A percentile compares a stretch with the other conserved stretches of the same genome.
Conservation (phyloP, 257 asterid genomes). For the Apocynum venetum region DNA sequence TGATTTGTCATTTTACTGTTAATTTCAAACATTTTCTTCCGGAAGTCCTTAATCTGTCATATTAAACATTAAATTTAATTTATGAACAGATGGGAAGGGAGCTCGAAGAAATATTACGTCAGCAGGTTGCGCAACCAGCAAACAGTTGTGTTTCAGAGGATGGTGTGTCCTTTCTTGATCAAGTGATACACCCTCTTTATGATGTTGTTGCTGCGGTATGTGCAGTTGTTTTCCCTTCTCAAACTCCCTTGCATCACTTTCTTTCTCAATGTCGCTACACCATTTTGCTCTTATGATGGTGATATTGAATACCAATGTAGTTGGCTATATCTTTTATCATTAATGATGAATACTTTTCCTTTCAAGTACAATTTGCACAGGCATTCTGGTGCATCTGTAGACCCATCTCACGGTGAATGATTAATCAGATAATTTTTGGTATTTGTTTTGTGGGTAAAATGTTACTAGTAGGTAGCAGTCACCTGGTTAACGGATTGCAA, state of each 20-base stretch:
- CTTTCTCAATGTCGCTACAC: not conserved
- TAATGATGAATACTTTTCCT: not conserved
- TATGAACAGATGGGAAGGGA: slow-evolving; percentile 89
- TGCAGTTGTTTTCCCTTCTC: slow-evolving; percentile 16
- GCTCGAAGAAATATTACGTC: slow-evolving; percentile 63
- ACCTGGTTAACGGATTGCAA: not conserved
- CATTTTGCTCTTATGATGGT: not conserved
- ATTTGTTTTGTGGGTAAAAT: not conserved
- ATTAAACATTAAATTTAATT: slow-evolving; percentile 20
- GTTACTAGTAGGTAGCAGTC: not conserved
- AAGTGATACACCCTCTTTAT: slow-evolving; percentile 80
- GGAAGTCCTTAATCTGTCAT: slow-evolving; percentile 9
- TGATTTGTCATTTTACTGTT: not conserved
- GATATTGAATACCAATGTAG: not conserved
- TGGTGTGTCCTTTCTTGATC: slow-evolving; percentile 86
- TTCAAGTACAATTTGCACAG: not conserved
- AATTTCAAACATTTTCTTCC: not conserved
- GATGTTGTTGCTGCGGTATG: slow-evolving; percentile 89
- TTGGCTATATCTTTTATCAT: too few species aligned
- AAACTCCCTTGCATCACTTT: not conserved
- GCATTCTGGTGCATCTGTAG: not conserved
- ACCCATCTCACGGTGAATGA: not conserved
- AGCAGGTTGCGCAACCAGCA: slow-evolving; percentile 79
- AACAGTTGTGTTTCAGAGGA: slow-evolving; percentile 69
- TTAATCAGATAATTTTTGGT: not conserved